Evolutionary conservation across 768 basidiomycete species (phyloP).

Genomic region (Xanthoconium purpureum): DNA sequence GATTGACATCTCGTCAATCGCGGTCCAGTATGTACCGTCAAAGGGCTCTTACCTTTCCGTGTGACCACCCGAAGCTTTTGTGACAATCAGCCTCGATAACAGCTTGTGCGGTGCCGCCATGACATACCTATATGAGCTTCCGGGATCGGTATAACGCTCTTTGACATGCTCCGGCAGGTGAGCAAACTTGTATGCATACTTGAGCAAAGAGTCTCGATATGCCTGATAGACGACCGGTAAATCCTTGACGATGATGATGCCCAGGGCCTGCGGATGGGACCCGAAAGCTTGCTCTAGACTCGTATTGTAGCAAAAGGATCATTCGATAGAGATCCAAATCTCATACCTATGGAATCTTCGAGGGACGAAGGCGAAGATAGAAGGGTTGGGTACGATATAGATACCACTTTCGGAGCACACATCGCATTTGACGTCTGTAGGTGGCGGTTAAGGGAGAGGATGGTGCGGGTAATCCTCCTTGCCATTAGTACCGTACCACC

Average conservation of each 20-base stretch:
- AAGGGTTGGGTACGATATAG: constrained; percentile 61
- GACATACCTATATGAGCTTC: constrained; percentile 70
- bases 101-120: neutral
- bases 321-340: neutral
- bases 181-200: constrained; percentile 73
- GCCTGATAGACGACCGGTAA: constrained; percentile 62
- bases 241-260: constrained; percentile 80
- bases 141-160: constrained; percentile 73
- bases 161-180: constrained; percentile 59
- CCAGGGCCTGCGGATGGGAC: constrained; percentile 68
- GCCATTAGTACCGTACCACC: constrained; percentile 6
- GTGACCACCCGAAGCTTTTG: constrained; percentile 91
- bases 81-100: neutral
- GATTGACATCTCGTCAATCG: neutral
- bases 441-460: constrained; percentile 2
- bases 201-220: constrained; percentile 71
- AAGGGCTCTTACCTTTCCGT: constrained; percentile 70
- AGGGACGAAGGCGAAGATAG: constrained; percentile 52
- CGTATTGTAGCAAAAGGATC: neutral
- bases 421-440: constrained; percentile 16
- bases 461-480: constrained; percentile 10
- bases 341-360: constrained; percentile 58
- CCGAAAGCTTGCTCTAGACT: constrained; percentile 76
- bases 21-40: neutral
- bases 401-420: constrained; percentile 34